These are phyloP conservation scores for Amoeboaphelidium protococcarum DNA, from an alignment of 371 early-diverging fungal species.

Conservation along the genomic window DNA sequence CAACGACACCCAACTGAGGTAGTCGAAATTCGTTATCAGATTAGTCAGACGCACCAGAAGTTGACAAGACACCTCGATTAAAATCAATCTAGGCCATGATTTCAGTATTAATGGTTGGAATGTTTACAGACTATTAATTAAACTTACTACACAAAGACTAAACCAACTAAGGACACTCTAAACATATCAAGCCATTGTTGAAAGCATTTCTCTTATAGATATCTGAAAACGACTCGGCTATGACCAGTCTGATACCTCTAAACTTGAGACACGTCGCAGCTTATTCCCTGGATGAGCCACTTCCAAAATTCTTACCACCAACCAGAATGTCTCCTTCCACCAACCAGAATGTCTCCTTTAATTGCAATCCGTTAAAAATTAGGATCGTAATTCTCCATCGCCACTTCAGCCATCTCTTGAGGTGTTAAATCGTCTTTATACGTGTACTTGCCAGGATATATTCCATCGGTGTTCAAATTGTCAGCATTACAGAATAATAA, in stretches of 20 bases:
- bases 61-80: constrained; percentile 17
- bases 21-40: constrained; percentile 24
- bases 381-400: constrained; percentile 90
- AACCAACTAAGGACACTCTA: constrained; percentile 62
- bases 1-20: constrained; percentile 53
- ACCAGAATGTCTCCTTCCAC: constrained; percentile 45
- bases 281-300: constrained; percentile 85
- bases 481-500: constrained; percentile 40
- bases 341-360: constrained; percentile 41
- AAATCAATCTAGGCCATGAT: constrained; percentile 31
- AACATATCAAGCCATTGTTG: constrained; percentile 70
- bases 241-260: constrained; percentile 48
- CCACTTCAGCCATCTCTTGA: constrained; percentile 63
- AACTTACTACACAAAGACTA: constrained; percentile 21
- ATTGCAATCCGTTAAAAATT: constrained; percentile 84
- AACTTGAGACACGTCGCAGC: constrained; percentile 76
- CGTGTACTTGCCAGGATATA: constrained; percentile 84
- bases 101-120: constrained; percentile 38
- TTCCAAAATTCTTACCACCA: constrained; percentile 80
- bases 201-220: constrained; percentile 89
- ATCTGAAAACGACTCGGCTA: constrained; percentile 73
- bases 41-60: constrained; percentile 8
- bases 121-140: constrained; percentile 12
- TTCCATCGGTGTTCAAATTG: constrained; percentile 81
- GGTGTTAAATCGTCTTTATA: constrained; percentile 71